Evolutionary conservation across 1,139 yeast genomes (phyloP).

Genomic region (Pichia sp.): DNA sequence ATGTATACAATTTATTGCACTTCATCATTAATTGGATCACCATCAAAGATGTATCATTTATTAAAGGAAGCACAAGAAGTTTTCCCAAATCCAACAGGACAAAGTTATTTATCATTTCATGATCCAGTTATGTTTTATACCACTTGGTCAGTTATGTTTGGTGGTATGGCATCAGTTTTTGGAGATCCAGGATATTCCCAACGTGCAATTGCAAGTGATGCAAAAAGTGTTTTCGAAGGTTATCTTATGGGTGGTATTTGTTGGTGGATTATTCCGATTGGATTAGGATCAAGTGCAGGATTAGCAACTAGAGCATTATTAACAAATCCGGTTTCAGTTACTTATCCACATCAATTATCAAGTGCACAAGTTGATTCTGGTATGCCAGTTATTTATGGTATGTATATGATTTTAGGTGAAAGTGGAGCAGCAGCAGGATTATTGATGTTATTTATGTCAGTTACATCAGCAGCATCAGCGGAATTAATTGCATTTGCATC

Average conservation of each 20-base stretch:
- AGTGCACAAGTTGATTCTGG: conserved; percentile 32
- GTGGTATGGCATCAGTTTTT: conserved; percentile 19
- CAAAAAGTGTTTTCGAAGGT: conserved; percentile 29
- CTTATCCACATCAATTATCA: conserved; percentile 24
- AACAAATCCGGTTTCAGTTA: conserved; percentile 33
- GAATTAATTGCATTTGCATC: conserved; percentile 45
- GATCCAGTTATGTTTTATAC: conserved; percentile 29
- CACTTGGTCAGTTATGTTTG: conserved; percentile 23
- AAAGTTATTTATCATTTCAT: conserved; percentile 39
- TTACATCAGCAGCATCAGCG: conserved; percentile 44
- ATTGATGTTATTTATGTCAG: conserved; percentile 44
- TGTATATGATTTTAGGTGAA: conserved; percentile 37
- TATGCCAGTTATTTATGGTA: conserved; percentile 39
- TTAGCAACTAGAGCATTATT: conserved; percentile 28
- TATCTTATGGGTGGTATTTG: conserved; percentile 40
- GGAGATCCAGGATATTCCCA: conserved; percentile 28
- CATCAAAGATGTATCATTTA: conserved; percentile 40
- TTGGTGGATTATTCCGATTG: conserved; percentile 40
- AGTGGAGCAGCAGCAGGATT: conserved; percentile 39
- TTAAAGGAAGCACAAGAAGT: conserved; percentile 28
- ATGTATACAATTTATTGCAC: conserved; percentile 38
- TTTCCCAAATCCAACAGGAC: conserved; percentile 39
- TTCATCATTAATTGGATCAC: conserved; percentile 40
- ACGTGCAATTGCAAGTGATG: conserved; percentile 37
- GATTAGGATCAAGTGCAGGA: conserved; percentile 41